Evolutionary conservation across 1,139 yeast genomes (phyloP).

Genomic region (Groenewaldozyma auringiensis): DNA sequence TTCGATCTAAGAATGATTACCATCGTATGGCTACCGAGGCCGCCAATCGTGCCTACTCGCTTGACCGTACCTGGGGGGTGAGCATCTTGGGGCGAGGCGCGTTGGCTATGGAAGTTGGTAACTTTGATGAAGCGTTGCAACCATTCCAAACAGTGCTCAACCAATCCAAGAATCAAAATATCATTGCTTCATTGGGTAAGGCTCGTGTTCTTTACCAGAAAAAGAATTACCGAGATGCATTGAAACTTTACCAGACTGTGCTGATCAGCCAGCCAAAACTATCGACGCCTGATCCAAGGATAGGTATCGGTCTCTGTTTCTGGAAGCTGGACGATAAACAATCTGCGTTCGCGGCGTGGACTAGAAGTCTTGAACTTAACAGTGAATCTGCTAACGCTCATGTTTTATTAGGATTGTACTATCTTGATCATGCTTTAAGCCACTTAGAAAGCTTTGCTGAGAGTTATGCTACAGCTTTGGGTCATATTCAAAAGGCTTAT

Average conservation of each 20-base stretch:
- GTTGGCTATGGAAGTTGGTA: conserved; percentile 50
- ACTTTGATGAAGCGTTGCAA: conserved; percentile 50
- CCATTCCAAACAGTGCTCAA: conserved; percentile 36
- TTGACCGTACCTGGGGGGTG: conserved; percentile 40
- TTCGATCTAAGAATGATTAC: conserved; percentile 19
- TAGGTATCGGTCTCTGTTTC: conserved; percentile 91
- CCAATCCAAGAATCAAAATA: conserved; percentile 42
- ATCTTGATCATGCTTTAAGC: conserved; percentile 55
- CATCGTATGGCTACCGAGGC: conserved; percentile 27
- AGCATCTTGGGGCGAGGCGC: conserved; percentile 53
- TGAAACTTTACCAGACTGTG: conserved; percentile 77
- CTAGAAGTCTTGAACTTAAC: conserved; percentile 62
- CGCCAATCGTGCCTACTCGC: conserved; percentile 27
- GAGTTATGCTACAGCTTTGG: conserved; percentile 31
- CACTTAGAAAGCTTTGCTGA: conserved; percentile 27
- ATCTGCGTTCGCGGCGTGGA: conserved; percentile 79
- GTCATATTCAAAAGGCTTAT: conserved; percentile 33
- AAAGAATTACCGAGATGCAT: conserved; percentile 64
- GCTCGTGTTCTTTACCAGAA: conserved; percentile 73
- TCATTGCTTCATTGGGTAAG: conserved; percentile 74
- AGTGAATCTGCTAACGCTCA: conserved; percentile 55
- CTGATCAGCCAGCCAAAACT: conserved; percentile 62
- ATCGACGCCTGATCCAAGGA: conserved; percentile 82
- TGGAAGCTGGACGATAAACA: conserved; percentile 78
- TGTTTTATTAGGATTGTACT: conserved; percentile 57